Percentiles rank a stretch among this genome's conserved stretches.
Conservation (phyloP, 257 asterid genomes). For the Salvia splendens region DNA sequence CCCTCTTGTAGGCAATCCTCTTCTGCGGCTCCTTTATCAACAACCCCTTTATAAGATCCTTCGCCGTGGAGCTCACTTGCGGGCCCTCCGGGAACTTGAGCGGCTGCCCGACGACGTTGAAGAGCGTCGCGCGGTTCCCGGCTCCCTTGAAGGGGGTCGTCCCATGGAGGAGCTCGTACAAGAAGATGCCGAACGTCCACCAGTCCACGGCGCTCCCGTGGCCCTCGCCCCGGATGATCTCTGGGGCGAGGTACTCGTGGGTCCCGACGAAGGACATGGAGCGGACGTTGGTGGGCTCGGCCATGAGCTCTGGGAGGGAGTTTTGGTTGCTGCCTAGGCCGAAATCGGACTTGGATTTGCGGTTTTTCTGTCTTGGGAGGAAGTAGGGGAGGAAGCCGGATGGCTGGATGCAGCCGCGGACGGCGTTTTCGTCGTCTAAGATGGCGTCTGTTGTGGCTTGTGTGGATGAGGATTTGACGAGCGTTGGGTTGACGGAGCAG, state of each 20-base stretch:
- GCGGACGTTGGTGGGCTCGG: constrained; percentile 51
- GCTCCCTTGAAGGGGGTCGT: constrained; percentile 51
- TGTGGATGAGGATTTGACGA: constrained; percentile 70
- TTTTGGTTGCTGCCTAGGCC: constrained; percentile 39
- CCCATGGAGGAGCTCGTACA: constrained; percentile 50
- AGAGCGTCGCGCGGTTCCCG: constrained; percentile 46
- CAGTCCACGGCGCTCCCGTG: constrained; percentile 60
- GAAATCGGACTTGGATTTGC: constrained; percentile 57
- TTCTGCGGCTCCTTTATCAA: constrained; percentile 53
- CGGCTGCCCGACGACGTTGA: constrained; percentile 51
- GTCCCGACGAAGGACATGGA: constrained; percentile 62
- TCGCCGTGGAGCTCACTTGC: constrained; percentile 34
- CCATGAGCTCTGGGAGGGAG: constrained; percentile 55
- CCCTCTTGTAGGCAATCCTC: constrained; percentile 53
- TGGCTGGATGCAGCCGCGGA: constrained; percentile 49
- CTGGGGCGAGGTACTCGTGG: constrained; percentile 58
- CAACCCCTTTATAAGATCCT: constrained; percentile 45
- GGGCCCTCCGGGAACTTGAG: constrained; percentile 48
- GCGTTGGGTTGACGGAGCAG: constrained; percentile 79
- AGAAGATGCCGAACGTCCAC: constrained; percentile 58
- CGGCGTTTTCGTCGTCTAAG: constrained; percentile 35
- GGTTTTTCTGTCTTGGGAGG: constrained; percentile 48
- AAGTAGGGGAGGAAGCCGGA: constrained; percentile 48
- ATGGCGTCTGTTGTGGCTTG: constrained; percentile 40
- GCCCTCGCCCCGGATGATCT: constrained; percentile 59